Conservation (phyloP, 352 stramenopile genomes). For the Globisporangium recalcitrans region DNA sequence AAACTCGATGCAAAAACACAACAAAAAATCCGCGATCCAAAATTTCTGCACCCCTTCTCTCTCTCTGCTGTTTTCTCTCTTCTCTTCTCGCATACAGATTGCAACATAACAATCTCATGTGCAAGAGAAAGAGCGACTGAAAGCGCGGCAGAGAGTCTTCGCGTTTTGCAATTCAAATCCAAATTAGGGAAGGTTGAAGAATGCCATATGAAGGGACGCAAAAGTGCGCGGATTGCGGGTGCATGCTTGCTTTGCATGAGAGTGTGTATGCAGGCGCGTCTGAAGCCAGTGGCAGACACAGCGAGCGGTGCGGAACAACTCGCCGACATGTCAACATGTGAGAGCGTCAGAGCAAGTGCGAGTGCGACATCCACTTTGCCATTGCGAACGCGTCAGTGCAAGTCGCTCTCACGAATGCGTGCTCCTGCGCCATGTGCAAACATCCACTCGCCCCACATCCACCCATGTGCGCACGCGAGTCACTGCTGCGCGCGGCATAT, state of each 20-base stretch:
- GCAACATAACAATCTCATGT: background rate
- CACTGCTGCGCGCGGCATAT: background rate
- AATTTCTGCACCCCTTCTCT: background rate
- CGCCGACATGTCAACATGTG: background rate
- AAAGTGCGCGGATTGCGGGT: background rate
- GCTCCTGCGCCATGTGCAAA: background rate
- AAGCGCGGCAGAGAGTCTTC: slow-evolving; percentile 3
- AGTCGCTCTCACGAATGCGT: background rate
- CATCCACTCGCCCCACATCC: background rate
- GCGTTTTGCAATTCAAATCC: background rate
- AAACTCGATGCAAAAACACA: background rate
- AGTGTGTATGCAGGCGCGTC: background rate
- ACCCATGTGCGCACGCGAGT: background rate
- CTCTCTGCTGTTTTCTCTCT: slow-evolving; percentile 1
- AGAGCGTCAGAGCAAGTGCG: background rate
- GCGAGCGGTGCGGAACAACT: background rate
- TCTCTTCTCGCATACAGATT: background rate
- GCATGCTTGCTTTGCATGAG: background rate
- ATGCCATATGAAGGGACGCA: background rate
- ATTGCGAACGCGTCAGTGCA: background rate
- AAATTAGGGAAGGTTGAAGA: slow-evolving; percentile 3
- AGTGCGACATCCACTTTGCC: background rate
- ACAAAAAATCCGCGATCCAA: background rate
- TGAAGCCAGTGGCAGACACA: background rate
- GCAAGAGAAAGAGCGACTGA: background rate